Evolutionary conservation across 192 early-diverging fungal species (phyloP).

Genomic region (Phycomyces blakesleeanus): DNA sequence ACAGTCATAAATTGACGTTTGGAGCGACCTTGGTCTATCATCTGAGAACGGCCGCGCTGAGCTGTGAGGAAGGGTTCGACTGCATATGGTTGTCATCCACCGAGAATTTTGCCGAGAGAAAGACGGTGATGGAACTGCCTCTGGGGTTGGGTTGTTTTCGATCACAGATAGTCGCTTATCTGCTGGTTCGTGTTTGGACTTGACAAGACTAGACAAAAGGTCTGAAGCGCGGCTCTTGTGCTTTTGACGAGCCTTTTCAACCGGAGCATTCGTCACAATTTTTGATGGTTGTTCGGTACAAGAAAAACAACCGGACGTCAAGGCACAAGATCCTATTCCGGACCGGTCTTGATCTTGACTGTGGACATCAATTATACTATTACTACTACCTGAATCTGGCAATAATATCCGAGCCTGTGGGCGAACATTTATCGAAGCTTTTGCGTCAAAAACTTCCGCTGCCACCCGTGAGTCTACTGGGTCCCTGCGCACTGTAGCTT

Average conservation of each 20-base stretch:
- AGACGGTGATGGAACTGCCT: neutral
- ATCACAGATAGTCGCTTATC: neutral
- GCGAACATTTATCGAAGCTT: no score
- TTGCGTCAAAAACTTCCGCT: no score
- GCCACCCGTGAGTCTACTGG: no score
- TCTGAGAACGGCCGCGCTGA: neutral
- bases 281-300: no score
- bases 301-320: no score
- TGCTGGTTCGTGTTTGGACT: neutral
- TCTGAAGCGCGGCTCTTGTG: neutral
- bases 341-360: no score
- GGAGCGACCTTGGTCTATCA: neutral
- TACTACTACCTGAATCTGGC: no score
- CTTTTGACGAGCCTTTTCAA: neutral
- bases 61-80: no score
- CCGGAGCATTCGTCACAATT: no score
- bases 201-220: neutral
- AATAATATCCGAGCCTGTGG: no score
- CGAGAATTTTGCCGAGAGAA: neutral
- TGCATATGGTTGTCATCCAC: neutral
- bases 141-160: neutral
- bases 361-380: no score
- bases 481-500: neutral
- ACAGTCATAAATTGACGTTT: neutral
- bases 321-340: no score